These are phyloP conservation scores for Geotrichum siamense DNA, from an alignment of 1,139 yeast species.

Conservation along the genomic window DNA sequence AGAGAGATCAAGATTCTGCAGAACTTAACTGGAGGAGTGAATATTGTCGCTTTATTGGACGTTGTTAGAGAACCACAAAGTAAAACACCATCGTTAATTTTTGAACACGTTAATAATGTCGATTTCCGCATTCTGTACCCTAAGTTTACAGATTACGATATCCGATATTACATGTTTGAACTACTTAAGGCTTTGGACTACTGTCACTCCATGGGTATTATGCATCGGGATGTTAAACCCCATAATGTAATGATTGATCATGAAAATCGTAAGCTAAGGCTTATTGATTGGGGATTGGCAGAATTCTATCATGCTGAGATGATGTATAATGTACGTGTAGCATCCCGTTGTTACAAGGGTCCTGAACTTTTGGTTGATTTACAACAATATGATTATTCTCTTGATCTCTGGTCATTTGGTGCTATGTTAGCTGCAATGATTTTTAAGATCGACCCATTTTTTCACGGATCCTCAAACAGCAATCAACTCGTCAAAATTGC, in stretches of 20 bases:
- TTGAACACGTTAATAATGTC: conserved; percentile 83
- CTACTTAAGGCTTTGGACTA: conserved; percentile 84
- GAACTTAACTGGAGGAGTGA: conserved; percentile 81
- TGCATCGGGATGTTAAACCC: conserved; percentile 98
- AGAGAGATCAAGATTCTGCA: conserved; percentile 90
- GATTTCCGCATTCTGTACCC: conserved; percentile 91
- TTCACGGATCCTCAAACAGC: conserved; percentile 92
- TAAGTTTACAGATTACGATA: conserved; percentile 75
- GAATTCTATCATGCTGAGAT: conserved; percentile 94
- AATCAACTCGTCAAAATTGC: conserved; percentile 96
- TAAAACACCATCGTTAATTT: conserved; percentile 88
- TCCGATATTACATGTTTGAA: conserved; percentile 83
- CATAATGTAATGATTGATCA: conserved; percentile 99
- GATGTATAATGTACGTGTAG: conserved; percentile 94
- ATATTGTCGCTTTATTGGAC: conserved; percentile 72
- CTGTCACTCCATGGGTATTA: conserved; percentile 95
- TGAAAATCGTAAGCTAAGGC: conserved; percentile 55
- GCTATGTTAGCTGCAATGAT: conserved; percentile 98
- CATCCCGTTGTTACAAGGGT: conserved; percentile 96
- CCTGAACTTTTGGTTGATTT: conserved; percentile 94
- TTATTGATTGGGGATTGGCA: conserved; percentile 98
- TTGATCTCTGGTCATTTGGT: conserved; percentile 96
- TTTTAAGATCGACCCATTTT: conserved; percentile 93
- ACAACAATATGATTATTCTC: conserved; percentile 87
- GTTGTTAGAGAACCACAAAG: conserved; percentile 85